Evolutionary conservation across 2,329 filamentous ascomycete species (phyloP).

Genomic region (Pseudogymnoascus sp.): DNA sequence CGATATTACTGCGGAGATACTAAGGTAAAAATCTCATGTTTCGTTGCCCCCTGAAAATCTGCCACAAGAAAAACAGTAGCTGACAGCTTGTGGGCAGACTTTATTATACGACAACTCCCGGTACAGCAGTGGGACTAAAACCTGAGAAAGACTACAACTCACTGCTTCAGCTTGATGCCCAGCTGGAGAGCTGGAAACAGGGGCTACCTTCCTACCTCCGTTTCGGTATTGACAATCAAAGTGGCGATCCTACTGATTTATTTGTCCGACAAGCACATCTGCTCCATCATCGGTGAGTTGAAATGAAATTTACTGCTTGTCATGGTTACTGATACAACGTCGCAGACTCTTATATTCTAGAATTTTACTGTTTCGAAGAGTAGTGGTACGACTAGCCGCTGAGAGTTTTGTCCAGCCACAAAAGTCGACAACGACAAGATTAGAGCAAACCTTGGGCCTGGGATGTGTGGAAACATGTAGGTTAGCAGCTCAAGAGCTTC

Average conservation of each 20-base stretch:
- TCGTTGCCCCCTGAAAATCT: not conserved
- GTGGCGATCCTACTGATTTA: not conserved
- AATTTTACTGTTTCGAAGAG: not conserved
- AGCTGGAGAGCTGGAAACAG: not conserved
- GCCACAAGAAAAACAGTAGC: not conserved
- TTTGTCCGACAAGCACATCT: slow-evolving; percentile 9
- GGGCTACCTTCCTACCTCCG: not conserved
- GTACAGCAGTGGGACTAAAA: not conserved
- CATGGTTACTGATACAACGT: not conserved
- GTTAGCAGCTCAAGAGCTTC: not conserved
- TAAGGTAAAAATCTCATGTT: not conserved
- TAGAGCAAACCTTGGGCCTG: not conserved
- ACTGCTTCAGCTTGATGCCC: not conserved
- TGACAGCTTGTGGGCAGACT: not conserved
- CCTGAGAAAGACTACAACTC: not conserved
- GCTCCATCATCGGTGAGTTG: slow-evolving; percentile 4
- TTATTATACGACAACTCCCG: not conserved
- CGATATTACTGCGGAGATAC: not conserved
- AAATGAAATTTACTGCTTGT: not conserved
- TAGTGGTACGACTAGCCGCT: not conserved
- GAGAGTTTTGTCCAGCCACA: not conserved
- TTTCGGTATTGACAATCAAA: not conserved
- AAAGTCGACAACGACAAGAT: not conserved
- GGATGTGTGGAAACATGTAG: not conserved
- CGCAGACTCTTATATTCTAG: not conserved